Conservation (phyloP, 108 stramenopile genomes). For the Cyclotella kingstonii region DNA sequence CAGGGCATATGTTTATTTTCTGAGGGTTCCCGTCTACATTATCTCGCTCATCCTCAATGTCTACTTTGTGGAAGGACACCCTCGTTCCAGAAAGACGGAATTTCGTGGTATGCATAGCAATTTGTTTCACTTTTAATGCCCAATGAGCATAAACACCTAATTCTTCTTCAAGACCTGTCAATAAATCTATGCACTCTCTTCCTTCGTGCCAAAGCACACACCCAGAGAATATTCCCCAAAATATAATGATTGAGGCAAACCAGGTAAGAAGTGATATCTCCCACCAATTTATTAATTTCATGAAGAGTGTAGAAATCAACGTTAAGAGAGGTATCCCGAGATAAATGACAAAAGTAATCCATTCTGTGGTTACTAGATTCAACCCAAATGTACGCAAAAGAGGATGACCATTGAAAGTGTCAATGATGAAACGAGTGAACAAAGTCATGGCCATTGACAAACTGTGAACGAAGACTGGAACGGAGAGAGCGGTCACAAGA, state of each 20-base stretch:
- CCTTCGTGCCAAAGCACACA: constrained; percentile 34
- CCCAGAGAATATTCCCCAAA: constrained; percentile 28
- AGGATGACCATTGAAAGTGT: constrained; percentile 38
- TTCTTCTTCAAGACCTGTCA: constrained; percentile 4
- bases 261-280: constrained; percentile 30
- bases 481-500: constrained; percentile 9
- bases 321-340: constrained; percentile 31
- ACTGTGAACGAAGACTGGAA: constrained; percentile 35
- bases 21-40: background rate
- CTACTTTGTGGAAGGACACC: background rate
- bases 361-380: constrained; percentile 39
- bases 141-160: constrained; percentile 1
- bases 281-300: constrained; percentile 26
- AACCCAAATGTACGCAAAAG: constrained; percentile 36
- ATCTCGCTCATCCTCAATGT: constrained; percentile 2
- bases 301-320: constrained; percentile 23
- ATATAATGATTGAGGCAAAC: constrained; percentile 35
- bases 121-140: background rate
- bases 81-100: constrained; percentile 9
- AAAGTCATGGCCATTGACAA: constrained; percentile 36
- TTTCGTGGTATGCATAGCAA: constrained; percentile 5
- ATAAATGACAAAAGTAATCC: constrained; percentile 42
- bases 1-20: background rate
- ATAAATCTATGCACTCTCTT: constrained; percentile 18
- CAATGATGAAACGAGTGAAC: constrained; percentile 27